Conservation (phyloP, 257 asterid species). For the Eustoma russellianum region DNA sequence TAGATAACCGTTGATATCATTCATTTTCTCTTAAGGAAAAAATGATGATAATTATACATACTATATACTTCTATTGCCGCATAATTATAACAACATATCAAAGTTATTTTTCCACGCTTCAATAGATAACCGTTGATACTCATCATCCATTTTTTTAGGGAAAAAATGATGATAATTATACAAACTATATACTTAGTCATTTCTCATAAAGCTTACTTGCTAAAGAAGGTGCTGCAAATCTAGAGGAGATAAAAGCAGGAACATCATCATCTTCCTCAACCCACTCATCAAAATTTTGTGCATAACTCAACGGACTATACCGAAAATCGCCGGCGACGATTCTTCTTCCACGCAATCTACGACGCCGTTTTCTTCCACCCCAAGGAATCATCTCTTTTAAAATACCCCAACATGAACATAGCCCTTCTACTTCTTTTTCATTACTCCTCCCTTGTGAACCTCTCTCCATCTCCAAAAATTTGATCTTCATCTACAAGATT, state of each 20-base stretch:
- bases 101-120: too few species aligned
- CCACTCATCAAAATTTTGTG: slow-evolving; percentile 23
- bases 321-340: slow-evolving; percentile 6
- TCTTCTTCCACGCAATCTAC: not conserved
- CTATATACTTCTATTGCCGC: too few species aligned
- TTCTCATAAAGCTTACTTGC: too few species aligned
- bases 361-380: slow-evolving; percentile 8
- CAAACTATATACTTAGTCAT: too few species aligned
- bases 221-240: slow-evolving; percentile 16
- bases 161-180: too few species aligned
- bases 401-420: slow-evolving; percentile 20
- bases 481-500: not conserved
- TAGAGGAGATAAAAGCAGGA: slow-evolving; percentile 14
- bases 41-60: too few species aligned
- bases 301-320: slow-evolving; percentile 25
- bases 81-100: too few species aligned
- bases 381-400: slow-evolving; percentile 16
- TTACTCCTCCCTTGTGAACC: not conserved
- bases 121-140: too few species aligned
- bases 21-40: too few species aligned
- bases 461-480: not conserved
- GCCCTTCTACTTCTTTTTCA: not conserved
- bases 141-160: too few species aligned
- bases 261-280: slow-evolving; percentile 14
- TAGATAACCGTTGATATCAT: too few species aligned